A percentile compares a stretch with the other conserved stretches of the same genome.
Evolutionary conservation across 345 rosid genomes (phyloP).

Genomic region (Theobroma cacao): DNA sequence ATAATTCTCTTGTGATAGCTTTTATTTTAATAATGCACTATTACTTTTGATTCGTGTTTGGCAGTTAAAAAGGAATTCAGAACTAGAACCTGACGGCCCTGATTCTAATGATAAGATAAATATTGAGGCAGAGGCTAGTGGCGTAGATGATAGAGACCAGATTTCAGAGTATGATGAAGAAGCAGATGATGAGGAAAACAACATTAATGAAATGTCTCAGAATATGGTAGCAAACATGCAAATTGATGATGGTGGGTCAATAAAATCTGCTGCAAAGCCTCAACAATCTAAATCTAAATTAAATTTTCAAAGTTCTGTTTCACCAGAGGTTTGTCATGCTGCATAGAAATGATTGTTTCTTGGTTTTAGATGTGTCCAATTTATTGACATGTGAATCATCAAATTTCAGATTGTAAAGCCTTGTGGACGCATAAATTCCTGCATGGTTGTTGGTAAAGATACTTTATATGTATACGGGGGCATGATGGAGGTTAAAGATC

Average conservation of each 20-base stretch:
- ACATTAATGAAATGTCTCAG: slow-evolving; percentile 53
- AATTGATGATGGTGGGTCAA: slow-evolving; percentile 33
- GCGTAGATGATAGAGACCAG: slow-evolving; percentile 33
- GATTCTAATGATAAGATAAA: slow-evolving; percentile 34
- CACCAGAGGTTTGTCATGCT: slow-evolving; percentile 63
- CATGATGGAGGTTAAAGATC: slow-evolving; percentile 95
- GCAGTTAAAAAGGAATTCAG: slow-evolving; percentile 66
- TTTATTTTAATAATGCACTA: background rate
- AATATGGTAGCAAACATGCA: slow-evolving; percentile 36
- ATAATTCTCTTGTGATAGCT: background rate
- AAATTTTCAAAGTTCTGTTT: slow-evolving; percentile 47
- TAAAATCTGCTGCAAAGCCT: slow-evolving; percentile 41
- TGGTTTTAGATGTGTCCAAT: background rate
- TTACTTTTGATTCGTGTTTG: slow-evolving; percentile 18
- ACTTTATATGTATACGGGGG: slow-evolving; percentile 90
- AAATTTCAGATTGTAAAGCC: slow-evolving; percentile 76
- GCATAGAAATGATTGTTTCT: background rate
- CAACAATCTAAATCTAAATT: slow-evolving; percentile 37
- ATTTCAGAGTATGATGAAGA: slow-evolving; percentile 31
- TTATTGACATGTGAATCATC: slow-evolving; percentile 18
- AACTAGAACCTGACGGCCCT: slow-evolving; percentile 32
- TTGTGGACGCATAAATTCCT: slow-evolving; percentile 93
- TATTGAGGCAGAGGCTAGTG: slow-evolving; percentile 37
- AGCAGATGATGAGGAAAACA: slow-evolving; percentile 39
- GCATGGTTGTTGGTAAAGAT: slow-evolving; percentile 91